A percentile compares a stretch with the other conserved stretches of the same genome.
Evolutionary conservation across 768 basidiomycete species (phyloP).

Genomic region (Paxillus ammoniavirescens): DNA sequence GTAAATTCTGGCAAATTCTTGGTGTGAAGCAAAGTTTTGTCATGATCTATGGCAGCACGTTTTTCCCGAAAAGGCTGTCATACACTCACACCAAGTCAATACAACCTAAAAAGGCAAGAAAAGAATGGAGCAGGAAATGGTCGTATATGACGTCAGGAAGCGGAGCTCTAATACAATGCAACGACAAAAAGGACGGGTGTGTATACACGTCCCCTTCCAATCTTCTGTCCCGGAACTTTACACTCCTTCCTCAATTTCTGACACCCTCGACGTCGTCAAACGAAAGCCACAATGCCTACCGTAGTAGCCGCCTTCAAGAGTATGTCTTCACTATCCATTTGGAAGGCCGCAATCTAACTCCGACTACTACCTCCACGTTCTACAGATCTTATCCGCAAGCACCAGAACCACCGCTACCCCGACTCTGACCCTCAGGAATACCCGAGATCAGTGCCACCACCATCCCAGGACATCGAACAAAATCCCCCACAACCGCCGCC

Average conservation of each 20-base stretch:
- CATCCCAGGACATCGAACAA: conserved; percentile 26
- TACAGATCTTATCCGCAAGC: conserved; percentile 72
- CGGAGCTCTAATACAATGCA: conserved; percentile 31
- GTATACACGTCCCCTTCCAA: conserved; percentile 11
- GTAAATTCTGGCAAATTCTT: not conserved
- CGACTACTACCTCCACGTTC: conserved; percentile 18
- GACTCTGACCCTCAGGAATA: conserved; percentile 31
- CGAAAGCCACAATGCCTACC: conserved; percentile 51
- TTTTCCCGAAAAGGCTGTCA: not conserved
- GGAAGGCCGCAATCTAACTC: conserved; percentile 13
- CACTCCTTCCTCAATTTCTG: not conserved
- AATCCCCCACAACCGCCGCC: conserved; percentile 32
- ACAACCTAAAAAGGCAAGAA: conserved; percentile 10
- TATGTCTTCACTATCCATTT: conserved; percentile 32
- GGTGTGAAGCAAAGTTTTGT: not conserved
- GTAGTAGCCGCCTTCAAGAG: conserved; percentile 91
- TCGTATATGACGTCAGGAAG: conserved; percentile 31
- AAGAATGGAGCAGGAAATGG: conserved; percentile 4
- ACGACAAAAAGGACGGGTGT: conserved; percentile 31
- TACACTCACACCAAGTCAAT: not conserved
- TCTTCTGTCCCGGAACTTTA: not conserved
- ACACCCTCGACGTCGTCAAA: conserved; percentile 6
- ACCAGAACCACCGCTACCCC: conserved; percentile 60
- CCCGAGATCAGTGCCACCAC: conserved; percentile 13
- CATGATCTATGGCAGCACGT: not conserved